Conservation (phyloP, 2,329 filamentous ascomycete species). For the Alternaria infectoria region DNA sequence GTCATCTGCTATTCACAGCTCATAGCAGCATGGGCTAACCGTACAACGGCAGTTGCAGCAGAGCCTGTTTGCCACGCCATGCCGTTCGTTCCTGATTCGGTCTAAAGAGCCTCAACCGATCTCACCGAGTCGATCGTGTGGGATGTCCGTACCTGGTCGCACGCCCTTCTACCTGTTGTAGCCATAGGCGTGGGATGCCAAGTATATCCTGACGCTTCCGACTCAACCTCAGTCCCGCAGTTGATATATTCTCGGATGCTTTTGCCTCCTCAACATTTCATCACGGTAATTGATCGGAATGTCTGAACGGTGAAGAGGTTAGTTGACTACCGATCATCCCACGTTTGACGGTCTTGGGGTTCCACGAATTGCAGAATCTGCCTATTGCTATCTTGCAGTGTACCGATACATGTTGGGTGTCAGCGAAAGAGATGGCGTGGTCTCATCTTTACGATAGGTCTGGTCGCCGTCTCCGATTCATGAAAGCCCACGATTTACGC, state of each 20-base stretch:
- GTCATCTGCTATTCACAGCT: conserved; percentile 5
- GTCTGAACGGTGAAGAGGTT: background rate
- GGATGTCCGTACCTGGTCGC: conserved; percentile 20
- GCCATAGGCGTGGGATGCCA: conserved; percentile 34
- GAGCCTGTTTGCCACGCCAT: conserved; percentile 13
- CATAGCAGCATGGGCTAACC: background rate
- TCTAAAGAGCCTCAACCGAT: conserved; percentile 19
- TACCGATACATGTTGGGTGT: conserved; percentile 5
- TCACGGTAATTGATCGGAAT: background rate
- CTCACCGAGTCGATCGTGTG: conserved; percentile 24
- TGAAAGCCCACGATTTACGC: background rate
- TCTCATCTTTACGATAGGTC: background rate
- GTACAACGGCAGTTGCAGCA: conserved; percentile 14
- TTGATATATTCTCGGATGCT: conserved; percentile 1
- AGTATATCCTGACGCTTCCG: conserved; percentile 17
- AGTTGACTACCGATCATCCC: background rate
- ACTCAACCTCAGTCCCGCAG: conserved; percentile 19
- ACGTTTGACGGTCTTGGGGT: background rate
- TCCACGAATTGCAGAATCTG: background rate
- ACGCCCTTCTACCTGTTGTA: conserved; percentile 21
- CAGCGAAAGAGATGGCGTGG: background rate
- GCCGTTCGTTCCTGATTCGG: conserved; percentile 12
- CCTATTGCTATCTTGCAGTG: background rate
- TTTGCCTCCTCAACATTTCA: conserved; percentile 23
- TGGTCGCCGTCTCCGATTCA: background rate